phyloP scores from a whole-genome alignment of 192 early-diverging fungal genomes.

The Coemansia sp. region DNA sequence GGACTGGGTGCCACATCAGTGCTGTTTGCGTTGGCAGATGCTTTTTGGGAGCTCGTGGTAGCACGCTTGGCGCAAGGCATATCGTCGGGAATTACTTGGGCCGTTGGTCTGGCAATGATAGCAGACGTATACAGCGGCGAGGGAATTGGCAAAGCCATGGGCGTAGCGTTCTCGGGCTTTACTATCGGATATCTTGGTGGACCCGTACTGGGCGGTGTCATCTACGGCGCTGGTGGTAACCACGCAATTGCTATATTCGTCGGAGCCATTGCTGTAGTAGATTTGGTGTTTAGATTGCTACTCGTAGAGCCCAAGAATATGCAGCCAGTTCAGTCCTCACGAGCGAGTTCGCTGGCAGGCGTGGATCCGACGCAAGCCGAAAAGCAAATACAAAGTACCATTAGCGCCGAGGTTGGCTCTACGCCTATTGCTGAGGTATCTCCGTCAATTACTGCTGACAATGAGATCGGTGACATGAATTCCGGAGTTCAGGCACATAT shows the following conservation, averaged over 20 bases:
- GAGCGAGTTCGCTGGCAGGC: not conserved
- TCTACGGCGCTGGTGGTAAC: constrained; percentile 68
- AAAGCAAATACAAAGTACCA: not conserved
- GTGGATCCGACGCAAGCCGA: constrained; percentile 14
- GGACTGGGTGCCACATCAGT: constrained; percentile 66
- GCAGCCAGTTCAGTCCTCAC: constrained; percentile 13
- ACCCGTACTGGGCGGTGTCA: constrained; percentile 65
- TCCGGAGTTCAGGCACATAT: not conserved
- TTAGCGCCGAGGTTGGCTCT: not conserved
- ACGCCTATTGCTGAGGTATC: not conserved
- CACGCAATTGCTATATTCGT: constrained; percentile 72
- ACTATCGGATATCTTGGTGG: constrained; percentile 72
- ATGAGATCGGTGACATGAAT: not conserved
- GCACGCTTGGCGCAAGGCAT: constrained; percentile 74
- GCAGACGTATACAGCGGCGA: constrained; percentile 69
- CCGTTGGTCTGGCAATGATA: constrained; percentile 71
- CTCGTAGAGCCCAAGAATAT: constrained; percentile 61
- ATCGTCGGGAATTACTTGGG: constrained; percentile 74
- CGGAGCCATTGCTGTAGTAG: constrained; percentile 59
- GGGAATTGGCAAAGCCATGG: constrained; percentile 73
- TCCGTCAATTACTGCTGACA: not conserved
- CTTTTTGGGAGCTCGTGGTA: constrained; percentile 66
- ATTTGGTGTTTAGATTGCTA: constrained; percentile 64
- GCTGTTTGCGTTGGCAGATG: constrained; percentile 64
- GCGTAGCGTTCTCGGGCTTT: constrained; percentile 66